phyloP scores from a whole-genome alignment of 768 basidiomycete species.

The Phlebiopsis gigantea region DNA sequence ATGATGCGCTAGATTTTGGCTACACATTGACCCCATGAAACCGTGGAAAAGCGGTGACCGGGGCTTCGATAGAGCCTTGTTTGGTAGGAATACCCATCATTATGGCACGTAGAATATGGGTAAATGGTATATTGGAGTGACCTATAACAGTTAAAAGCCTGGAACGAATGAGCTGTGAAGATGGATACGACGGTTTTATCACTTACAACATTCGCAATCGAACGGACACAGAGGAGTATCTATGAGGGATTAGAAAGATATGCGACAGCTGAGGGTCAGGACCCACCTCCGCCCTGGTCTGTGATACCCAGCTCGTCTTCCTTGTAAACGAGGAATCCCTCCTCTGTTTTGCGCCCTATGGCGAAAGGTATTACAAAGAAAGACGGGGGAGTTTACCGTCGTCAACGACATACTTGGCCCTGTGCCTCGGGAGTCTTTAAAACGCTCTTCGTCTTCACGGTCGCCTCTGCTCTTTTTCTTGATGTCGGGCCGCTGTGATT shows the following conservation, averaged over 20 bases:
- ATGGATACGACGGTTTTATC: neutral
- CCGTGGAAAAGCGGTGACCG: slow-evolving; percentile 31
- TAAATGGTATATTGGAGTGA: neutral
- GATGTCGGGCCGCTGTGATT: slow-evolving; percentile 11
- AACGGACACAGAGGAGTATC: slow-evolving; percentile 85
- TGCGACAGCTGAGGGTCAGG: neutral
- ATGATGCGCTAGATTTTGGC: slow-evolving; percentile 39
- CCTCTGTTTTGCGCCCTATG: slow-evolving; percentile 70
- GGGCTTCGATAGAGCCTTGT: slow-evolving; percentile 54
- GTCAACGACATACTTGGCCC: slow-evolving; percentile 51
- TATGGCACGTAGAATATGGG: neutral
- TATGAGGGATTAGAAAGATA: slow-evolving; percentile 25
- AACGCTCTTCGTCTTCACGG: slow-evolving; percentile 39
- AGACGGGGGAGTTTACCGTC: neutral
- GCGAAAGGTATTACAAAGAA: slow-evolving; percentile 13
- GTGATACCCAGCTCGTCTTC: slow-evolving; percentile 77
- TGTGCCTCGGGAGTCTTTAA: slow-evolving; percentile 72
- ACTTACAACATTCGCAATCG: slow-evolving; percentile 84
- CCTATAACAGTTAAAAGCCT: slow-evolving; percentile 1
- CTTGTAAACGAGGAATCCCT: slow-evolving; percentile 76
- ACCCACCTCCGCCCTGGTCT: slow-evolving; percentile 66
- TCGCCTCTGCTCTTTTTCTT: slow-evolving; percentile 25
- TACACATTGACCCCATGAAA: slow-evolving; percentile 53
- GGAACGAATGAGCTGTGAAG: neutral
- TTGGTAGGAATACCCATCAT: neutral